These are phyloP conservation scores for Torulaspora microellipsoides DNA, from an alignment of 805 yeast genomes.

Conservation along the genomic window DNA sequence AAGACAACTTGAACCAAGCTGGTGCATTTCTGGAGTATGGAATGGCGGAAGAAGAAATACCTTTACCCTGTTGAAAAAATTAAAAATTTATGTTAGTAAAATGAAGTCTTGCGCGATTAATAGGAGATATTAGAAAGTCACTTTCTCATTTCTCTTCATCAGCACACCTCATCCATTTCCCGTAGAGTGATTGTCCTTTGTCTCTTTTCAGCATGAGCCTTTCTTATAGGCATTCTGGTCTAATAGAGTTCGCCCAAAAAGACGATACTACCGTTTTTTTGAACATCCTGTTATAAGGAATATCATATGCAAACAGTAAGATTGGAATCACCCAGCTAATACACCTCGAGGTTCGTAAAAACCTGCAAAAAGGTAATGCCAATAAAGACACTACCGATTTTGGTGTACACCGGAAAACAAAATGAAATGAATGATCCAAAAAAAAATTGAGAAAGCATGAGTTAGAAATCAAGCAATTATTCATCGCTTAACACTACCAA, in stretches of 20 bases:
- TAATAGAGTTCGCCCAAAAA: no score
- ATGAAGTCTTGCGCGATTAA: conserved; percentile 1
- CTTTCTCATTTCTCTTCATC: conserved; percentile 1
- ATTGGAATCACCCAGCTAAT: conserved; percentile 37
- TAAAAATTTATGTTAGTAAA: conserved; percentile 12
- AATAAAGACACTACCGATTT: conserved; percentile 6
- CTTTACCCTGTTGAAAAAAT: conserved; percentile 73
- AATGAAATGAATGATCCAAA: conserved; percentile 23
- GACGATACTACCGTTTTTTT: background rate
- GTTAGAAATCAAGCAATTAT: no score
- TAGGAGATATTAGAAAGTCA: background rate
- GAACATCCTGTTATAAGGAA: no score
- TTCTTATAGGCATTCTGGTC: no score
- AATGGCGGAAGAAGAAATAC: conserved; percentile 97
- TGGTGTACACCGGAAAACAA: conserved; percentile 29
- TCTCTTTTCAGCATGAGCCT: no score
- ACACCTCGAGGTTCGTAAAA: conserved; percentile 19
- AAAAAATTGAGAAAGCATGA: background rate
- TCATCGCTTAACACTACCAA: no score
- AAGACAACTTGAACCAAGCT: conserved; percentile 97
- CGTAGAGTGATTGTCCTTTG: background rate
- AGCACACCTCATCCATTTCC: conserved; percentile 3
- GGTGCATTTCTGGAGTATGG: conserved; percentile 99
- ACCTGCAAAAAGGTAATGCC: conserved; percentile 6
- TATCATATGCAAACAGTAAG: conserved; percentile 2